Base-by-base conservation (phyloP, 1,139 yeast genomes). In the Suhomyces panamericanus region DNA sequence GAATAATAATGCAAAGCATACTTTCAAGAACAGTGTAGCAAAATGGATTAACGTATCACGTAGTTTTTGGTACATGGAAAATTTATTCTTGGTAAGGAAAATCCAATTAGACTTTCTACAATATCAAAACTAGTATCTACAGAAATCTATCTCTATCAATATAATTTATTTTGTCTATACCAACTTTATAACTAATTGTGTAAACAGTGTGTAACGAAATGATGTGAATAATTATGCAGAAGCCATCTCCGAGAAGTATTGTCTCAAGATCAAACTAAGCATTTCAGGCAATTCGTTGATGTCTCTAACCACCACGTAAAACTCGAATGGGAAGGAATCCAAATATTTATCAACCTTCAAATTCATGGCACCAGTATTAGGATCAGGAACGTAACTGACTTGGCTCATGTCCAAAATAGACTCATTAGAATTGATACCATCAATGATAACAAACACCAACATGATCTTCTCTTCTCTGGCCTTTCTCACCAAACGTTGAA, bases 281-380 rank as follows among this genome's bases (percentile, higher is more conserved):
- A 95, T 90, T 58, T 86, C 89, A 16, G 99, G 99, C 42, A 95
- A 76, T 66, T 93, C 98, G 38, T 78, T 77, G 51, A 95, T 87
- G 59, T 93, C 84, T 57, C 88, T 83, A 32, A 95, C 97, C 55
- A 95, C 93, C 49, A 93, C 96, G 59, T 91, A 95, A 63, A 87
- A 93, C 60, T 95, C 98, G 67, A 95, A 95, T 55, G 99, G 98
- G 81, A 95, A 95, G 22, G 87, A 80, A 56, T 93, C 97, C 67
- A 95, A 76, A 58, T 95, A 95, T 57, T 85, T 86, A 49, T 82
- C 85, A 49, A 95, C 95, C 62, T 85, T 79, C 52, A 95, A 71
- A 37, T 78, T 78, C 80, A 82, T 77, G 46, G 79, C 79, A 3
- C 97, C 97, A 41, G 75, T 73, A n/a, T 67, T 74, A 52, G 83